phyloP scores from a whole-genome alignment of 2,329 filamentous ascomycete genomes.

The Cordyceps militaris region DNA sequence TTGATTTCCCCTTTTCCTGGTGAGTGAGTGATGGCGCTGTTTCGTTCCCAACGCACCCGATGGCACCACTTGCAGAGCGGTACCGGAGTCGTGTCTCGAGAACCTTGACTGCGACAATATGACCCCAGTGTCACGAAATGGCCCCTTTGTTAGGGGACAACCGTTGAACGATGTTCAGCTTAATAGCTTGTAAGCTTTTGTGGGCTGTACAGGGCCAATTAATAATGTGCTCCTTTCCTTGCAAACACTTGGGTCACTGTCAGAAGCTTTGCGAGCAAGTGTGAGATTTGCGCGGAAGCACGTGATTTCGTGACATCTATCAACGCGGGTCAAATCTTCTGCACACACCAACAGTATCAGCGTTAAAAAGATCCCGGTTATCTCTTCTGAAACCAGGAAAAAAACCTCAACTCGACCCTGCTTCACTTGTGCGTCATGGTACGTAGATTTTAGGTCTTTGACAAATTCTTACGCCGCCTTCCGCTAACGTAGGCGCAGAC shows the following conservation, averaged over 20 bases:
- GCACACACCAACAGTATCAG: neutral
- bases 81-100: neutral
- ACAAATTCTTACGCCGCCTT: conserved; percentile 2
- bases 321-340: conserved; percentile 1
- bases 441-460: neutral
- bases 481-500: conserved; percentile 9
- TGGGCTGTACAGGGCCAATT: neutral
- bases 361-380: neutral
- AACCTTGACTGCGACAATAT: neutral
- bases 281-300: neutral
- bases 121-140: neutral
- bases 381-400: neutral
- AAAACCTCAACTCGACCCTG: neutral
- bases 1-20: neutral
- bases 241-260: neutral
- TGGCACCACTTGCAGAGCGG: neutral
- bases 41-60: neutral
- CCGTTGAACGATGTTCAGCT: too few species aligned
- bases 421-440: neutral
- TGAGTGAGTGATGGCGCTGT: neutral
- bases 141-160: too few species aligned
- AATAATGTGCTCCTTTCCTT: neutral
- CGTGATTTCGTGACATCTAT: conserved; percentile 11
- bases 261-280: neutral
- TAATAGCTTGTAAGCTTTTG: neutral